phyloP scores from a whole-genome alignment of 495 filamentous ascomycete species.

The Lepraria neglecta region DNA sequence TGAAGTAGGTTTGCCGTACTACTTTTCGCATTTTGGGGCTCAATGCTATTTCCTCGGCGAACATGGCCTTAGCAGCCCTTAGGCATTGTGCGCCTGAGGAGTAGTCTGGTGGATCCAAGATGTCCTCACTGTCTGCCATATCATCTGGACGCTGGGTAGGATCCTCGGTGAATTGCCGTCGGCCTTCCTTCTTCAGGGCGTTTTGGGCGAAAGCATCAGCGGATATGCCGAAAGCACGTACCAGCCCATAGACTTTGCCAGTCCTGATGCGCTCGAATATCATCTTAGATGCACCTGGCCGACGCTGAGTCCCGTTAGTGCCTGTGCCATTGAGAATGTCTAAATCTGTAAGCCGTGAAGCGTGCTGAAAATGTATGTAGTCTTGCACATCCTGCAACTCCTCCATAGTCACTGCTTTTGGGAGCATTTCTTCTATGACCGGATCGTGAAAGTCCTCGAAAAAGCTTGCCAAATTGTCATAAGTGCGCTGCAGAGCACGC shows the following conservation, averaged over 20 bases:
- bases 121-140: conserved; percentile 71
- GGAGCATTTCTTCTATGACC: conserved; percentile 73
- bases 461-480: conserved; percentile 59
- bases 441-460: conserved; percentile 48
- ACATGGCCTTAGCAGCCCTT: conserved; percentile 73
- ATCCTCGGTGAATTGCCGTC: conserved; percentile 78
- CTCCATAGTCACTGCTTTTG: conserved; percentile 71
- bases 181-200: conserved; percentile 63
- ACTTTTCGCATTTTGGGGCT: conserved; percentile 87
- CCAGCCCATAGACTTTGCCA: conserved; percentile 70
- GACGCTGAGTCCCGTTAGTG: conserved; percentile 51
- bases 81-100: conserved; percentile 68
- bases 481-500: conserved; percentile 68
- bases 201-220: conserved; percentile 83
- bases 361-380: conserved; percentile 92
- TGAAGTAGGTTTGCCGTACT: conserved; percentile 74
- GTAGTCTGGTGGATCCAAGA: conserved; percentile 66
- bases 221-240: conserved; percentile 83
- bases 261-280: conserved; percentile 78
- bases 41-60: conserved; percentile 80
- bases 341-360: conserved; percentile 71
- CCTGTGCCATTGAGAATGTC: conserved; percentile 49
- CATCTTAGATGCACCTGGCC: conserved; percentile 65
- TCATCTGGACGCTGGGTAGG: conserved; percentile 67
- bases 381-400: conserved; percentile 95